Evolutionary conservation across 345 rosid species (phyloP).

Genomic region (Populus tremula): DNA sequence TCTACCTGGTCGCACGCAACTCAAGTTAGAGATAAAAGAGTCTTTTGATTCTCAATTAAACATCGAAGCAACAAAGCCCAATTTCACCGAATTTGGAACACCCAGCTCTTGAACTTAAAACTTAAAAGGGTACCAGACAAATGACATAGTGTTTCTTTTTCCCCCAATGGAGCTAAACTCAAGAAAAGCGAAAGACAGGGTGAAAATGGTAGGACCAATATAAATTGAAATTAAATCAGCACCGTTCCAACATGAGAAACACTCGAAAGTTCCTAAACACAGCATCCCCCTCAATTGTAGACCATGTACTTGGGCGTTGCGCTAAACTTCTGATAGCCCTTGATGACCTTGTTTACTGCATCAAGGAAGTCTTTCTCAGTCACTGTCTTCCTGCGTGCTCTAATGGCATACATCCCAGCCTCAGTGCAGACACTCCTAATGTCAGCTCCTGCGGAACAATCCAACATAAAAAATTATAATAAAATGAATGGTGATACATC

Average conservation of each 20-base stretch:
- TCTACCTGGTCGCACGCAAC: neutral
- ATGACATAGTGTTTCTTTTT: neutral
- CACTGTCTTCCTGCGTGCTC: constrained; percentile 88
- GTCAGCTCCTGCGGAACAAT: constrained; percentile 67
- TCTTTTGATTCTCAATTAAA: neutral
- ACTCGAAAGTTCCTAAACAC: neutral
- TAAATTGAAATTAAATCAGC: constrained; percentile 1
- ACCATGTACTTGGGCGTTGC: constrained; percentile 96
- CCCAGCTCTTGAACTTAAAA: neutral
- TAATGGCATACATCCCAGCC: constrained; percentile 91
- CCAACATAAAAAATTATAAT: neutral
- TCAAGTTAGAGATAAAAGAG: neutral
- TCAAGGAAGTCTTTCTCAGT: constrained; percentile 95
- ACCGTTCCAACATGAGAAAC: constrained; percentile 8
- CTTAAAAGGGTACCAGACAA: neutral
- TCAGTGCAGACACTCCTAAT: constrained; percentile 95
- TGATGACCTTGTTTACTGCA: constrained; percentile 96
- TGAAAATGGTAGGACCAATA: neutral
- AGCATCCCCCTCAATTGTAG: constrained; percentile 47
- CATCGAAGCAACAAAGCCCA: neutral
- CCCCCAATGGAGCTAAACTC: neutral
- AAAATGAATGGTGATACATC: neutral
- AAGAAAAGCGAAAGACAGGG: neutral
- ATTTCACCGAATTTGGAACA: neutral
- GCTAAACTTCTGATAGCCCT: constrained; percentile 93